phyloP scores from a whole-genome alignment of 768 basidiomycete genomes.

The Solioccasus polychromus region DNA sequence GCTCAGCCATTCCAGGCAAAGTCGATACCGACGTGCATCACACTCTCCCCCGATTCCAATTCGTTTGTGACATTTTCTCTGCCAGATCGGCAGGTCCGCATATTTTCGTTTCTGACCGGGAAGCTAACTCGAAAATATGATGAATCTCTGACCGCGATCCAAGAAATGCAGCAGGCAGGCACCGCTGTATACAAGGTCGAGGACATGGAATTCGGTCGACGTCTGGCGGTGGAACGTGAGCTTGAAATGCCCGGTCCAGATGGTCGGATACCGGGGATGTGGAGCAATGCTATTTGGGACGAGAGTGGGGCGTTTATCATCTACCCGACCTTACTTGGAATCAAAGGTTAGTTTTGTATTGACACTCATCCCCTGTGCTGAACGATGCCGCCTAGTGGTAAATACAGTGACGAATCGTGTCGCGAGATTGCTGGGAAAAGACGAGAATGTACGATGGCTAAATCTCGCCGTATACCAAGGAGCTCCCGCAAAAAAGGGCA shows the following conservation, averaged over 20 bases:
- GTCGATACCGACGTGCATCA: constrained; percentile 87
- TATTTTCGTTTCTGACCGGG: constrained; percentile 89
- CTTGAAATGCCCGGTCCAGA: constrained; percentile 80
- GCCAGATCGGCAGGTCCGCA: constrained; percentile 89
- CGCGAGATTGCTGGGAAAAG: constrained; percentile 83
- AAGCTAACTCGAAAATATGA: constrained; percentile 93
- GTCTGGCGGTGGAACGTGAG: constrained; percentile 91
- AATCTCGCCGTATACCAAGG: constrained; percentile 92
- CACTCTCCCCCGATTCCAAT: constrained; percentile 83
- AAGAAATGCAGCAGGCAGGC: constrained; percentile 99
- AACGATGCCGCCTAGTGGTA: constrained; percentile 56
- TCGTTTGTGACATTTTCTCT: constrained; percentile 93
- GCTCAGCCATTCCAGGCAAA: constrained; percentile 58
- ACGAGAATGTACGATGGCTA: constrained; percentile 88
- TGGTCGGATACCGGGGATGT: constrained; percentile 67
- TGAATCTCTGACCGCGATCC: constrained; percentile 86
- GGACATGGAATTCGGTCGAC: constrained; percentile 98
- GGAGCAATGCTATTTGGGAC: constrained; percentile 95
- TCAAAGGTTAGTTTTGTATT: constrained; percentile 70
- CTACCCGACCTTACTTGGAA: constrained; percentile 90
- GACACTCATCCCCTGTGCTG: neutral
- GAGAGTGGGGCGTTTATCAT: constrained; percentile 94
- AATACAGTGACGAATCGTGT: constrained; percentile 95
- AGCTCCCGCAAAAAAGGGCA: constrained; percentile 80
- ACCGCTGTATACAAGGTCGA: constrained; percentile 90